Evolutionary conservation across 2,329 filamentous ascomycete genomes (phyloP), one percentile per base, ranked within the genome.

Genomic region (Ceratocystis harringtonii): DNA sequence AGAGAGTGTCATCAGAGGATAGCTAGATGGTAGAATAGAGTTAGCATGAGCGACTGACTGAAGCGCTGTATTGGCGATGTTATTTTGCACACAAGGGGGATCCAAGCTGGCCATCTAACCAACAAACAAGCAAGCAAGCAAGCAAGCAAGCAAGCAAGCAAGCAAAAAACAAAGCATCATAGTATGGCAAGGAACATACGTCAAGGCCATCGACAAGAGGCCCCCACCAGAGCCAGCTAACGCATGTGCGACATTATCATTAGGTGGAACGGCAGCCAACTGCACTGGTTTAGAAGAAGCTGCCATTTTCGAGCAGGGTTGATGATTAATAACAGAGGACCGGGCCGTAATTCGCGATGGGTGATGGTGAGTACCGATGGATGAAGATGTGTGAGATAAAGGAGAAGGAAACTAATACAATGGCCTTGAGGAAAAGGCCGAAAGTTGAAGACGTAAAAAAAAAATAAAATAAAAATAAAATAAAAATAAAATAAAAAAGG

Each of bases 161-260:
- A 50, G 43, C n/a, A 50, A 36, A 15, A 25, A 36, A 30, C 25
- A 50, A 44, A 44, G 15, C 19, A 30, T 8, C 15, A 50, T 30
- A 44, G 65, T n/a, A 64, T n/a, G 12, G n/a, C 22, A 12, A n/a
- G 28, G 25, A 17, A 63, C 80, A 69, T 83, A 95, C 85, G 94
- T 99, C 76, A 99, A 78, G 71, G 92, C 84, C 90, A 97, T 99
- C 70, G 94, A 96, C 67, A 97, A 79, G 66, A 99, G 87, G 68
- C 94, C 94, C 70, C 94, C 94, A 70, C 94, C 94, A 62, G 92
- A 90, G 70, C 92, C 92, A 66, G 92, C 90, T 67, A 97, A 84
- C 68, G 92, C 92, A 78, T 97, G 92, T 66, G 92, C 91, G 73
- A 97, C 90, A 80, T 96, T 96, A 80, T 97, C 92, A 74, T 92